Evolutionary conservation across 2,329 filamentous ascomycete genomes (phyloP), one percentile per base, ranked within the genome.

Genomic region (Hypoxylon sp.): DNA sequence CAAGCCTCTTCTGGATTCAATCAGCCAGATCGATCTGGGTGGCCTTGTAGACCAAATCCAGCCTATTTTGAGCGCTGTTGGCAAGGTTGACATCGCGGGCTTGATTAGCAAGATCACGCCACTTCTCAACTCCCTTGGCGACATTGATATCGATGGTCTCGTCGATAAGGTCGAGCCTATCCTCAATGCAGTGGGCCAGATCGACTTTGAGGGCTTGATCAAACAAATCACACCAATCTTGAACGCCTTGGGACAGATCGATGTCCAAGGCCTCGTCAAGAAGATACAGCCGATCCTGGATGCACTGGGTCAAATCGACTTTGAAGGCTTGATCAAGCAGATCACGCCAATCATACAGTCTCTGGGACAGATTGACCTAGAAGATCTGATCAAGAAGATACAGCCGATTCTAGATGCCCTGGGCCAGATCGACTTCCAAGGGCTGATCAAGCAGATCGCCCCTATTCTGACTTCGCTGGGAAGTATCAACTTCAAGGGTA

Each of bases 201-300:
- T 76, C 26, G 70, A 77, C 43, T 73, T 75, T 0, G 69, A 72
- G 4, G 70, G 69, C 0, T 68, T 78, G 8, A 67, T 78, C 11
- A 64, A 66, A 1, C 73, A 74, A 3, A 71, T 75, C 1, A 67
- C 70, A 7, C 74, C 75, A 1, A 63, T 77, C 10, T 59, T 77
- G 15, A 56, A 63, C 5, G 33, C 59, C 5, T 8, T 67, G 6
- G 42, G 63, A 26, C 38, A 66, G 42, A 60, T 68, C 15, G 64
- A 68, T 21, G 15, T 68, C 2, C 40, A 24, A 2, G 51, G 57
- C 10, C 43, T 68, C 3, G 33, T 67, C 11, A 33, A 62, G 2
- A 41, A 65, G 56, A 45, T 64, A 4, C 27, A 48, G 2, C 63
- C 63, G 0, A 55, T 67, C 17, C 58, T 71, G n/a, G 40, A 61